Evolutionary conservation across 257 asterid species (phyloP).

Genomic region (Primulina eburnea): DNA sequence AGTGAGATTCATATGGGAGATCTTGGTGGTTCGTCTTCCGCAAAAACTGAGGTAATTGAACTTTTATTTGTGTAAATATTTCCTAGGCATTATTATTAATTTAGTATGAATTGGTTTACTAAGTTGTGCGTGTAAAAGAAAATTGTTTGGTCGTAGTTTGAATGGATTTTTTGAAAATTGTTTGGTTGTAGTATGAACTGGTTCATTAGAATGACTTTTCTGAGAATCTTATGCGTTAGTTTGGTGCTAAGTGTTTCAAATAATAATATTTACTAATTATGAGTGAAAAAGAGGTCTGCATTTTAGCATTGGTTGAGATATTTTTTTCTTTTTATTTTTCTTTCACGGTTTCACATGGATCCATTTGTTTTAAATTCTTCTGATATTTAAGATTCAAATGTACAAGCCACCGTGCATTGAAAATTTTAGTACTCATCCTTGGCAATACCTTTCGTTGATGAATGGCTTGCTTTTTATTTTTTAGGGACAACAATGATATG

Average conservation of each 20-base stretch:
- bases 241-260: neutral
- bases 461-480: neutral
- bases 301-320: neutral
- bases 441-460: conserved; percentile 1
- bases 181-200: too few species aligned
- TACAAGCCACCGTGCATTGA: neutral
- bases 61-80: neutral
- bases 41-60: conserved; percentile 71
- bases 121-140: neutral
- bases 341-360: neutral
- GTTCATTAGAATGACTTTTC: too few species aligned
- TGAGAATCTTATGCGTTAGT: neutral
- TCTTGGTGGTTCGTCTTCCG: conserved; percentile 89
- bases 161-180: too few species aligned
- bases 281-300: neutral
- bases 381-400: neutral
- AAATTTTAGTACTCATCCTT: neutral
- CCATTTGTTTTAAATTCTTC: neutral
- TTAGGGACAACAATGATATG: neutral
- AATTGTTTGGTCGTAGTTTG: too few species aligned
- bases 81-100: neutral
- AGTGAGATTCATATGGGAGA: conserved; percentile 99
- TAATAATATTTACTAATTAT: too few species aligned
- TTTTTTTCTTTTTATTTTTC: too few species aligned
- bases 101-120: neutral